Base-by-base conservation (phyloP, 179 eudicot species). In the Gypsophila paniculata region DNA sequence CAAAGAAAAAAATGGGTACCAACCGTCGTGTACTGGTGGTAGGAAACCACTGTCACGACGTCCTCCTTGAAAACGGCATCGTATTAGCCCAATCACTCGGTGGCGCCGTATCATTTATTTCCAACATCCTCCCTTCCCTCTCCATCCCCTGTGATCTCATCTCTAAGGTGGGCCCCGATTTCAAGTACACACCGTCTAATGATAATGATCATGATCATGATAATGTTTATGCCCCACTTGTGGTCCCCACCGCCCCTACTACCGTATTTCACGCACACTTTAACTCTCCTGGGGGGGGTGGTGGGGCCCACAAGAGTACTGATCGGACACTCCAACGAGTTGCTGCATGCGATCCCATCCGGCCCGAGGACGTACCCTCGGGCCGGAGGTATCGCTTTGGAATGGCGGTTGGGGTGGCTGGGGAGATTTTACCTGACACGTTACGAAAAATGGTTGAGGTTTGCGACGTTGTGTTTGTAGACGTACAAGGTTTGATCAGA, bases 71-170 rank as follows among this genome's bases (percentile, higher is more conserved):
- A 23, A 89, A 94, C 83, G 83, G 77, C 79, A 76, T 69, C 78
- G 82, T 86, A 1, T 19, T 87, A 0, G 90, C 91, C 25, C 75
- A 89, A 21, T 88, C 88, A 26, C 90, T 89, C 46, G 99, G 99
- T 76, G 99, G 99, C 72, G 97, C 97, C n/a, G 85, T 85, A 76
- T 86, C 99, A 36, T 94, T 94, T 83, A 87, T 94, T 81, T 85
- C 97, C 74, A 79, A 82, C 80, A 85, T 91, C 48, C 79, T 89
- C 74, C 82, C 85, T 53, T 74, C 74, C 73, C 73, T 86, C 64
- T 72, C 82, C 6, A 23, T 83, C n/a, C 42, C 81, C 29, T 77
- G 82, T 73, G 57, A 76, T 65, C 84, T 72, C 79, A 71, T 91
- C 52, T 85, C 92, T 8, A 91, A 88, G 49, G 99, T 87, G 3